Evolutionary conservation across 805 yeast species (phyloP).

Genomic region (Yamadazyma paraphyllophila): DNA sequence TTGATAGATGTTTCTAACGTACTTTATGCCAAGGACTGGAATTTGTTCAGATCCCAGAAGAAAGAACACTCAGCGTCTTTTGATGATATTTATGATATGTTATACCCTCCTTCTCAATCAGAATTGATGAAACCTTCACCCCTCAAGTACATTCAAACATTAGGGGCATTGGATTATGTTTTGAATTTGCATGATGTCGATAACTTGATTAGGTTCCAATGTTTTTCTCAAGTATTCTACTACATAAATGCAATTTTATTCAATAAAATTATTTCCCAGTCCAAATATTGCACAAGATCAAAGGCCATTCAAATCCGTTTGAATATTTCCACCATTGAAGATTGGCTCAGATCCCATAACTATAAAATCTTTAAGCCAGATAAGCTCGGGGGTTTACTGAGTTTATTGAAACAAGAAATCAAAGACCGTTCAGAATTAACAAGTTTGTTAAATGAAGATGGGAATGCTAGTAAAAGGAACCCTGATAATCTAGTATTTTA

Average conservation of each 20-base stretch:
- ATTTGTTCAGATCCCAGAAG: conserved; percentile 44
- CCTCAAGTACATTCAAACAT: conserved; percentile 73
- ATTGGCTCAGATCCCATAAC: conserved; percentile 82
- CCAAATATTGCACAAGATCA: conserved; percentile 72
- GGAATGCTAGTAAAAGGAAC: conserved; percentile 20
- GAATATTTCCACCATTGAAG: conserved; percentile 83
- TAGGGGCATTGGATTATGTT: conserved; percentile 86
- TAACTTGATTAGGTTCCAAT: conserved; percentile 72
- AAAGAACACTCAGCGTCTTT: conserved; percentile 49
- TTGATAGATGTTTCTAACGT: conserved; percentile 80
- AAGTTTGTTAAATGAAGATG: conserved; percentile 24
- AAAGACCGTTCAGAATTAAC: conserved; percentile 13
- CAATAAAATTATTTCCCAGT: conserved; percentile 65
- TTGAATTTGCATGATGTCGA: conserved; percentile 79
- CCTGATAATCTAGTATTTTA: conserved; percentile 55
- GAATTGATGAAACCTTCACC: conserved; percentile 90
- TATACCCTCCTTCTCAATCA: conserved; percentile 80
- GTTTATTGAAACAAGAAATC: conserved; percentile 15
- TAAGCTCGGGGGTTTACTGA: conserved; percentile 26
- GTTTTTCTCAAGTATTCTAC: conserved; percentile 72
- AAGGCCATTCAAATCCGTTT: conserved; percentile 88
- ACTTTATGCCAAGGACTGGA: conserved; percentile 70
- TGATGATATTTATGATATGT: conserved; percentile 70
- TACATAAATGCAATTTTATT: conserved; percentile 74
- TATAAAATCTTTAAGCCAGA: conserved; percentile 40